Evolutionary conservation across 2,329 filamentous ascomycete species (phyloP).

Genomic region (Leptosphaerulina australis): DNA sequence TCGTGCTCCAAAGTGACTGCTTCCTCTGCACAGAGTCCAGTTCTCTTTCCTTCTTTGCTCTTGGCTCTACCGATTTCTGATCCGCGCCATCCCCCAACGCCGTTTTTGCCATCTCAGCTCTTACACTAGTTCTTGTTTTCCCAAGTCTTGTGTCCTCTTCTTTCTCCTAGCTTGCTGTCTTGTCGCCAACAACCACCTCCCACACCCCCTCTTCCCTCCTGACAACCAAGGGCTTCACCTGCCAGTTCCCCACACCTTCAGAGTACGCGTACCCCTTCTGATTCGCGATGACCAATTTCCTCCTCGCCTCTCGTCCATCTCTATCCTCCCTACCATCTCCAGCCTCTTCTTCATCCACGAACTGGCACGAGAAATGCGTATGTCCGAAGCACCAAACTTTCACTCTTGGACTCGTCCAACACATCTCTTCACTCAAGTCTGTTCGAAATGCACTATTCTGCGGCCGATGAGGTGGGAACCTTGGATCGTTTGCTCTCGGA

Average conservation of each 20-base stretch:
- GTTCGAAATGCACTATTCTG: conserved; percentile 9
- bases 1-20: not conserved
- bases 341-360: not conserved
- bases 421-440: conserved; percentile 5
- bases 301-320: not conserved
- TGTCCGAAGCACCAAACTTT: conserved; percentile 11
- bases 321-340: too few species aligned
- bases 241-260: not conserved
- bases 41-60: not conserved
- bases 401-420: conserved; percentile 4
- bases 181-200: conserved; percentile 5
- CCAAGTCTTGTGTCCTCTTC: not conserved
- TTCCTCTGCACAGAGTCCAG: too few species aligned
- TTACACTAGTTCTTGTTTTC: not conserved
- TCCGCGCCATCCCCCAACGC: not conserved
- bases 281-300: conserved; percentile 16
- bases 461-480: conserved; percentile 1
- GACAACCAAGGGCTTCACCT: conserved; percentile 1
- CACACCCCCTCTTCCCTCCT: conserved; percentile 1
- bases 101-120: not conserved
- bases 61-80: not conserved
- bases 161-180: not conserved
- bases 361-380: conserved; percentile 12
- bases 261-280: conserved; percentile 18
- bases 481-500: not conserved